Percentiles rank a stretch among this genome's conserved stretches.
Evolutionary conservation across 1,139 yeast genomes (phyloP).

Genomic region (Scheffersomyces stambukii): DNA sequence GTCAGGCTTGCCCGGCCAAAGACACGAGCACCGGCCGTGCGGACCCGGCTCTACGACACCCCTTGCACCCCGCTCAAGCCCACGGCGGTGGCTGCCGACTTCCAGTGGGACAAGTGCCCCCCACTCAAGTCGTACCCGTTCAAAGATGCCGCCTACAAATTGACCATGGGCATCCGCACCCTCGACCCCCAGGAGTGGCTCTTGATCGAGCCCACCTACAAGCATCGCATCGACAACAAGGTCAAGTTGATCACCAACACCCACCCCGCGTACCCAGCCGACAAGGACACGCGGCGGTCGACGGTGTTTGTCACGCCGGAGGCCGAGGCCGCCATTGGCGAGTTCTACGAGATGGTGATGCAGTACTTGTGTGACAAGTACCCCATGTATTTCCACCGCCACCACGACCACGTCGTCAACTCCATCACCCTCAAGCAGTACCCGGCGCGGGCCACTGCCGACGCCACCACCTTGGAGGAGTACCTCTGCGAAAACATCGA

Average conservation of each 20-base stretch:
- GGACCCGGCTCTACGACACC: slow-evolving; percentile 3
- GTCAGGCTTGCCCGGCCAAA: not conserved
- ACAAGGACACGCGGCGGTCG: slow-evolving; percentile 22
- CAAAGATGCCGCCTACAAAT: slow-evolving; percentile 34
- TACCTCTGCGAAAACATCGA: slow-evolving; percentile 49
- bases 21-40: not conserved
- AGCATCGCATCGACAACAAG: slow-evolving; percentile 41
- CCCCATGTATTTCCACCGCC: slow-evolving; percentile 50
- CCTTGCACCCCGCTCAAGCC: slow-evolving; percentile 4
- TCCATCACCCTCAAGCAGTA: slow-evolving; percentile 35
- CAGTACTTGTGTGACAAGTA: slow-evolving; percentile 50
- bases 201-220: slow-evolving; percentile 61
- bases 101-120: slow-evolving; percentile 13
- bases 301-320: slow-evolving; percentile 40
- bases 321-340: slow-evolving; percentile 47
- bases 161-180: slow-evolving; percentile 65
- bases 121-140: slow-evolving; percentile 19
- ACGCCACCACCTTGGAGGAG: slow-evolving; percentile 33
- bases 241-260: slow-evolving; percentile 31
- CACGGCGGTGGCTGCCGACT: slow-evolving; percentile 6
- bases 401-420: slow-evolving; percentile 32
- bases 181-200: slow-evolving; percentile 61
- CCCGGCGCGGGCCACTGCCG: slow-evolving; percentile 23
- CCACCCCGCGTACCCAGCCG: slow-evolving; percentile 33
- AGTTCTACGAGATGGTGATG: slow-evolving; percentile 49